Conservation (phyloP, 371 early-diverging fungal genomes). For the Funneliformis caledonium region DNA sequence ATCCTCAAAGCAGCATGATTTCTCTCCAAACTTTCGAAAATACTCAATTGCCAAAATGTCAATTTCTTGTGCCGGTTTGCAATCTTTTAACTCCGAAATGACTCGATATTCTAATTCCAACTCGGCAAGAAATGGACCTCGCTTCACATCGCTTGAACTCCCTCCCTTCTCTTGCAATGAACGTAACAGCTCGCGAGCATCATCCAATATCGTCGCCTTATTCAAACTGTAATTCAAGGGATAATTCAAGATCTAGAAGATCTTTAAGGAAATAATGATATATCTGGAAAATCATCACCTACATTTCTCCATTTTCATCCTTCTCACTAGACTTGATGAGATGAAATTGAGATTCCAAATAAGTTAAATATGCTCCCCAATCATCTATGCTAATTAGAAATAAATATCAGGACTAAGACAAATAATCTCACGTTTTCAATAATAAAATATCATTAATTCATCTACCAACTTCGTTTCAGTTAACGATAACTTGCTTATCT, state of each 20-base stretch:
- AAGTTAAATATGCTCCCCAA: constrained; percentile 70
- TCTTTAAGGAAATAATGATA: background rate
- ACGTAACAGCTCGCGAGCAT: constrained; percentile 53
- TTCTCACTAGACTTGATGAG: constrained; percentile 40
- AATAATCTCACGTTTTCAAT: background rate
- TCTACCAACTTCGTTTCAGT: constrained; percentile 51
- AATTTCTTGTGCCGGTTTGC: constrained; percentile 28
- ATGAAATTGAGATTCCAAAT: constrained; percentile 62
- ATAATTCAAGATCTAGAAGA: background rate
- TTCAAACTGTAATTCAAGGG: background rate
- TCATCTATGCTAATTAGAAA: constrained; percentile 60
- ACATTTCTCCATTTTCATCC: constrained; percentile 24
- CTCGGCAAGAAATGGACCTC: constrained; percentile 79
- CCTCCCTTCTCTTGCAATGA: constrained; percentile 46
- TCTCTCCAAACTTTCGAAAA: constrained; percentile 69
- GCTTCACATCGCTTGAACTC: constrained; percentile 45
- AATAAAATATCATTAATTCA: background rate
- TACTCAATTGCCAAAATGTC: constrained; percentile 53
- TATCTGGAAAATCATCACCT: background rate
- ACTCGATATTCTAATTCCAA: constrained; percentile 63
- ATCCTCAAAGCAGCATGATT: constrained; percentile 80
- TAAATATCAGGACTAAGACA: background rate
- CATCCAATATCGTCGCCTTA: constrained; percentile 42
- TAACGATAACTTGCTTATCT: constrained; percentile 51
- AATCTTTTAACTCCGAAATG: constrained; percentile 35